Percentiles rank a stretch among this genome's conserved stretches.
Evolutionary conservation across 345 rosid genomes (phyloP).

Genomic region (Hibiscus syriacus): DNA sequence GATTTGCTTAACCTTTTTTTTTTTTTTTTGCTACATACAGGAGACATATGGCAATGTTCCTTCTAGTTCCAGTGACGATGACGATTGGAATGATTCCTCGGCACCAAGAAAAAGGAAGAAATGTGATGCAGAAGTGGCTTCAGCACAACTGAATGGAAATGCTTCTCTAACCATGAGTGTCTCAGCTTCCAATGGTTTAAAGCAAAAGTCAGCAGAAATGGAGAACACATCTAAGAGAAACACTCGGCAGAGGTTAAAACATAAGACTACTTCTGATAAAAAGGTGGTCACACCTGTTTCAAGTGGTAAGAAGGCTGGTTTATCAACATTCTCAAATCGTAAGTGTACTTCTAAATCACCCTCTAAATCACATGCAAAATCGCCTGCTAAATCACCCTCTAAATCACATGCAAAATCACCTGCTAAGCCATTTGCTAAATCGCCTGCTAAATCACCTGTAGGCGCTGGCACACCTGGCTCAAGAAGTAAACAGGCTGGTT

Average conservation of each 20-base stretch:
- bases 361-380: too few species aligned
- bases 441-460: conserved; percentile 1
- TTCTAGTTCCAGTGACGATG: conserved; percentile 52
- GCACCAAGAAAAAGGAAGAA: conserved; percentile 33
- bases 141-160: conserved; percentile 29
- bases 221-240: conserved; percentile 20
- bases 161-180: conserved; percentile 4
- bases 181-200: conserved; percentile 15
- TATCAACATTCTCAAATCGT: conserved; percentile 23
- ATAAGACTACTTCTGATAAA: conserved; percentile 6
- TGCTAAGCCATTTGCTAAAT: background rate
- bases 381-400: too few species aligned
- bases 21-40: conserved; percentile 37
- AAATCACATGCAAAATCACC: too few species aligned
- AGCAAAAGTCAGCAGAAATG: conserved; percentile 17
- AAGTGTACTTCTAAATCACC: conserved; percentile 13
- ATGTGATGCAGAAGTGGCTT: conserved; percentile 17
- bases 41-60: conserved; percentile 62
- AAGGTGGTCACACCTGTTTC: background rate
- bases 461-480: conserved; percentile 9
- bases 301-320: background rate
- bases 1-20: conserved; percentile 14
- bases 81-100: conserved; percentile 37
- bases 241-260: background rate
- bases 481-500: background rate